Base-by-base conservation (phyloP, 179 eudicot genomes). In the Spergularia azorica region DNA sequence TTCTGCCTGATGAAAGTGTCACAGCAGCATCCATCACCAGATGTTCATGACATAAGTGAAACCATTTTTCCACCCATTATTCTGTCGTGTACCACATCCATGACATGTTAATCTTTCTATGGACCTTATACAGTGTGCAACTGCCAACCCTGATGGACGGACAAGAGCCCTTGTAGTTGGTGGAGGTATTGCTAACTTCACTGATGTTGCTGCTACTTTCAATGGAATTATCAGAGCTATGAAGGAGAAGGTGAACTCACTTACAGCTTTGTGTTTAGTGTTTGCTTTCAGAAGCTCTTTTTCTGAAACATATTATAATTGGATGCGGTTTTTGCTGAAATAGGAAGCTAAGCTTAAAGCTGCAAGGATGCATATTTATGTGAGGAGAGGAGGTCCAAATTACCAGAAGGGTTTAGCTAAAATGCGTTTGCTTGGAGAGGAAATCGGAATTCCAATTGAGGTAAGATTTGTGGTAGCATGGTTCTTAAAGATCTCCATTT, bases 171-270 rank as follows among this genome's bases (percentile, higher is more conserved):
- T 94, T 60, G 83, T 92, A 0, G 82, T 94, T 72, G 97, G 98
- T 71, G 97, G 98, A 15, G 98, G 97, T 70, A 94, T 94, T 63
- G 97, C 97, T 43, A 94, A 92, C 76, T 94, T 94, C 78, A 94
- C 98, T 74, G 98, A 94, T 84, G 97, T 92, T 77, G 97, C 94
- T 76, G 90, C 96, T 56, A 92, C 98, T 26, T 94, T 94, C 86
- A 92, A 82, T 80, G 98, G 97, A 68, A 94, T 94, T 56, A 92
- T 94, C 77, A 82, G 92, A 68, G 96, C 98, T 56, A 80, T 92
- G 52, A 89, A 79, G 84, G 98, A 92, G 79, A 94, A 94, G 98
- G 98, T 92, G 62, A 0, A 16, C 48, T 41, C 3, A 3, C 18
- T 15, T 36, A 1, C 38, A 4, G 46, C 74, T 52, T 58, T 79